phyloP scores from a whole-genome alignment of 352 stramenopile genomes.

The Pythium myriotylum region DNA sequence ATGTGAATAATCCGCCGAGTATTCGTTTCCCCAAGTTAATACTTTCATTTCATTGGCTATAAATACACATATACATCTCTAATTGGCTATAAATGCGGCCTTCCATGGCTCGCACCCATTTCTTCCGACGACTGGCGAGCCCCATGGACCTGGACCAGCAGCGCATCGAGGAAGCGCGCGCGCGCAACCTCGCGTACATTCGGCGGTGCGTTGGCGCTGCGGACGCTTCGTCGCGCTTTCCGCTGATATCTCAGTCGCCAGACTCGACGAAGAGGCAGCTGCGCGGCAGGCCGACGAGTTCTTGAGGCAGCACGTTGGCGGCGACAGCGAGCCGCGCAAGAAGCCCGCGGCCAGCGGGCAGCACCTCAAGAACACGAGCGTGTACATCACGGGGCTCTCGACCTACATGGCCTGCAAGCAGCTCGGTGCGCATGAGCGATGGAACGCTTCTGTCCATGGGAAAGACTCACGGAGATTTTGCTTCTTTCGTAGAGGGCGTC shows the following conservation, averaged over 20 bases:
- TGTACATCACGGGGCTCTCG: slow-evolving; percentile 79
- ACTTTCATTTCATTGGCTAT: background rate
- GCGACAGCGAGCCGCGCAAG: slow-evolving; percentile 17
- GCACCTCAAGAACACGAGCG: slow-evolving; percentile 56
- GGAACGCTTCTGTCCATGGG: background rate
- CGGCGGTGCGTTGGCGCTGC: slow-evolving; percentile 35
- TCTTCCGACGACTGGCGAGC: too few relatives aligned
- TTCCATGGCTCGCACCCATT: too few relatives aligned
- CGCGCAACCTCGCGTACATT: slow-evolving; percentile 82
- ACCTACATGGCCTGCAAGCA: slow-evolving; percentile 86
- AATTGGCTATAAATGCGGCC: too few relatives aligned
- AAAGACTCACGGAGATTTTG: background rate
- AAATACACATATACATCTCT: too few relatives aligned
- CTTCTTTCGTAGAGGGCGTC: slow-evolving; percentile 48
- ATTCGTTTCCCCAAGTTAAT: too few relatives aligned
- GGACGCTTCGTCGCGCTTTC: background rate
- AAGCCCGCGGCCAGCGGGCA: slow-evolving; percentile 14
- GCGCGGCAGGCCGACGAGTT: slow-evolving; percentile 47
- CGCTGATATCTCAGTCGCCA: slow-evolving; percentile 15
- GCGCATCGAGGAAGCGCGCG: slow-evolving; percentile 62
- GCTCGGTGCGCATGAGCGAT: slow-evolving; percentile 45
- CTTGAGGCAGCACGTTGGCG: slow-evolving; percentile 29
- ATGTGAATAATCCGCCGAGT: too few relatives aligned
- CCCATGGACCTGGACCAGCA: slow-evolving; percentile 25
- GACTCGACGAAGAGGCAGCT: slow-evolving; percentile 54